phyloP scores from a whole-genome alignment of 208 protist genomes.

The Leishmania martiniquensis region DNA sequence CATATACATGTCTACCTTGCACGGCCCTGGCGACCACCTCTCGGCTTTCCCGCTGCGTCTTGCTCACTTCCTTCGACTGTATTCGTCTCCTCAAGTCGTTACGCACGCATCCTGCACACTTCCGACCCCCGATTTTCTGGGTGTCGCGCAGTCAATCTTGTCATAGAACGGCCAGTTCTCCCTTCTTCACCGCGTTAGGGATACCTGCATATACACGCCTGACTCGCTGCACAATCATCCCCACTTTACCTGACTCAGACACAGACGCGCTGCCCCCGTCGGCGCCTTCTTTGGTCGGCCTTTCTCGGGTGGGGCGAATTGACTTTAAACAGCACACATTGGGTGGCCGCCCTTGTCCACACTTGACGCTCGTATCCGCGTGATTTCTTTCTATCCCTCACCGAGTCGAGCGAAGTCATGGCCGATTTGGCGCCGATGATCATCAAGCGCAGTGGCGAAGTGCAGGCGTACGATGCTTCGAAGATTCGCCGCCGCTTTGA shows the following conservation, averaged over 20 bases:
- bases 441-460: conserved; percentile 71
- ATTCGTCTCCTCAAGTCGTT: neutral
- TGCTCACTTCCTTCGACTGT: neutral
- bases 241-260: neutral
- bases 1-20: neutral
- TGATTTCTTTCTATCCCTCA: neutral
- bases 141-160: neutral
- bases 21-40: neutral
- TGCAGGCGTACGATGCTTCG: conserved; percentile 51
- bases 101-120: neutral
- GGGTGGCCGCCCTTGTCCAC: neutral
- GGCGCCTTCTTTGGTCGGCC: neutral
- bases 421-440: conserved; percentile 30
- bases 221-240: neutral
- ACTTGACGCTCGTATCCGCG: neutral
- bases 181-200: neutral
- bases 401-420: conserved; percentile 12
- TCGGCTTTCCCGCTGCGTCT: neutral
- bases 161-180: neutral
- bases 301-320: neutral
- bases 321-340: neutral
- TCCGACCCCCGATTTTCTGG: neutral
- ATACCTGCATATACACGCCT: neutral
- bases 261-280: neutral
- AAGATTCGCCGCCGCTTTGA: conserved; percentile 69